Conservation (phyloP, 768 basidiomycete genomes). For the Suillus placidus region DNA sequence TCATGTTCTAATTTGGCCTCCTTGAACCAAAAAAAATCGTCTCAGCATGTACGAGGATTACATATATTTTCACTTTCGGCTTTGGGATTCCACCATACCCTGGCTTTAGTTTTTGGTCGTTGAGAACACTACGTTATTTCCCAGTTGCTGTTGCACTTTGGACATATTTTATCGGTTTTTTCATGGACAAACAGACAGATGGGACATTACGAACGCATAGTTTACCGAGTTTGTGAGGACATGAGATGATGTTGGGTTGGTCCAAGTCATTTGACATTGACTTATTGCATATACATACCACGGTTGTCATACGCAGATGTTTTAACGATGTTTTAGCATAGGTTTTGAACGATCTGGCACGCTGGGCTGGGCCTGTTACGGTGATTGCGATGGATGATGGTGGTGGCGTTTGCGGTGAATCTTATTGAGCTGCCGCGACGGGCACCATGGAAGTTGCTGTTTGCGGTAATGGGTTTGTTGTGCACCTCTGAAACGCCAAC, state of each 20-base stretch:
- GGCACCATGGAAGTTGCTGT: background rate
- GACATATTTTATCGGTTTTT: slow-evolving; percentile 17
- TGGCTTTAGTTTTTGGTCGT: slow-evolving; percentile 14
- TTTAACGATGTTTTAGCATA: background rate
- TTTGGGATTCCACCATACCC: slow-evolving; percentile 12
- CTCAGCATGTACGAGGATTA: slow-evolving; percentile 2
- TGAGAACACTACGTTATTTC: slow-evolving; percentile 7
- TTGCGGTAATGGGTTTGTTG: background rate
- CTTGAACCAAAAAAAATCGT: slow-evolving; percentile 2
- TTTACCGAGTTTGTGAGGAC: background rate
- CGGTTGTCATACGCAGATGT: background rate
- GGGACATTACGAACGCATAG: slow-evolving; percentile 23
- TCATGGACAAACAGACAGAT: background rate
- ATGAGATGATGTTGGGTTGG: slow-evolving; percentile 1
- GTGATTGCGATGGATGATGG: background rate
- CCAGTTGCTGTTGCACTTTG: slow-evolving; percentile 14
- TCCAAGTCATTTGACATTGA: background rate
- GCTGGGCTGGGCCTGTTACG: background rate
- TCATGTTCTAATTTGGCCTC: slow-evolving; percentile 43
- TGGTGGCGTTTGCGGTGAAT: background rate
- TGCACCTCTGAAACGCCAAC: too few relatives aligned
- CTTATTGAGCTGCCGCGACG: background rate
- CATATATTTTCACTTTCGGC: slow-evolving; percentile 3
- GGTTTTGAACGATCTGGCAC: background rate
- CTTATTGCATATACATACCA: slow-evolving; percentile 9